Percentiles rank a stretch among this genome's conserved stretches.
phyloP scores from a whole-genome alignment of 352 stramenopile species.

The Phytophthora lateralis region DNA sequence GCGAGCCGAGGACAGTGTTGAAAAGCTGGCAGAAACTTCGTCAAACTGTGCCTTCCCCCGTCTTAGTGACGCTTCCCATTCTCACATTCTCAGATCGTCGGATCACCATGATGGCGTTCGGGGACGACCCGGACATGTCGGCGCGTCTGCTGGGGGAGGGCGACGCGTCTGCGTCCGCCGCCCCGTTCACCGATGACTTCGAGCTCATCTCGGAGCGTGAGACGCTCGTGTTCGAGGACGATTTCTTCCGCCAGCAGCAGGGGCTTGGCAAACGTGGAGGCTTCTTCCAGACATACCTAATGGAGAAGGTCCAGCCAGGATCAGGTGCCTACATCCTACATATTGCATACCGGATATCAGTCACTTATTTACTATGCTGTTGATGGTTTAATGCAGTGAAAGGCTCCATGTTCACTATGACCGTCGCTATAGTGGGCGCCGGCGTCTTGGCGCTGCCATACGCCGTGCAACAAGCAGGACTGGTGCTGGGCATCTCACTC shows the following conservation, averaged over 20 bases:
- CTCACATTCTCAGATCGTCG: slow-evolving; percentile 32
- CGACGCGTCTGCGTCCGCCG: slow-evolving; percentile 8
- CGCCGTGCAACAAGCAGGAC: slow-evolving; percentile 73
- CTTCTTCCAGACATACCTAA: slow-evolving; percentile 77
- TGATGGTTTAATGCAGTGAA: slow-evolving; percentile 59
- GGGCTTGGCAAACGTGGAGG: slow-evolving; percentile 36
- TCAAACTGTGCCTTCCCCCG: too few species aligned
- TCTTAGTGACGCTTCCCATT: slow-evolving; percentile 16
- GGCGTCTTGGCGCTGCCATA: slow-evolving; percentile 84
- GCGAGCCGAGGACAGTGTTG: too few species aligned
- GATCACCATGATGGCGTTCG: slow-evolving; percentile 50
- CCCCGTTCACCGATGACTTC: slow-evolving; percentile 45
- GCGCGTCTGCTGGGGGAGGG: slow-evolving; percentile 31
- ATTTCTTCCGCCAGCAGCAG: slow-evolving; percentile 47
- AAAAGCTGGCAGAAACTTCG: too few species aligned
- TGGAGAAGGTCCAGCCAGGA: slow-evolving; percentile 85
- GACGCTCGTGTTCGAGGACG: slow-evolving; percentile 81
- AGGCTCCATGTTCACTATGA: slow-evolving; percentile 92
- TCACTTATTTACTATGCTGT: slow-evolving; percentile 1
- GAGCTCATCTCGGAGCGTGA: slow-evolving; percentile 77
- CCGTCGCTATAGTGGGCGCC: slow-evolving; percentile 84
- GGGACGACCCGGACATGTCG: slow-evolving; percentile 37
- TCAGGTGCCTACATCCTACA: slow-evolving; percentile 54
- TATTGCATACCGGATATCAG: background rate
- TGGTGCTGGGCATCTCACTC: slow-evolving; percentile 74